Percentiles rank a stretch among this genome's conserved stretches.
phyloP scores from a whole-genome alignment of 2,329 filamentous ascomycete genomes.

The Diaporthe aspalathi region DNA sequence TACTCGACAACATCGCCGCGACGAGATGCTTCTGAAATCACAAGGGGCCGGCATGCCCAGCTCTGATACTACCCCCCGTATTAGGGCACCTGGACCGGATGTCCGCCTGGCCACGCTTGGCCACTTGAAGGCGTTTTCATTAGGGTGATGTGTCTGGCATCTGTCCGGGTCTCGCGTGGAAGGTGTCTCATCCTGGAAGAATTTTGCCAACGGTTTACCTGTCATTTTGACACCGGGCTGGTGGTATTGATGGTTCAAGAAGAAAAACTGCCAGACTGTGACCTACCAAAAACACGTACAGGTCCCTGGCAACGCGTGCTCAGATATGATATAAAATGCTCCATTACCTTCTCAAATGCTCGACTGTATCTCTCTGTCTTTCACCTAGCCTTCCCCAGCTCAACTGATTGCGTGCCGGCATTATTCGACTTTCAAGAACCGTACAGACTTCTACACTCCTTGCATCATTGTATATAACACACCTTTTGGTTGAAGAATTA shows the following conservation, averaged over 20 bases:
- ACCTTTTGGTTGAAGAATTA: too few species aligned
- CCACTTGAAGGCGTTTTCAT: background rate
- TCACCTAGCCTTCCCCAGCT: background rate
- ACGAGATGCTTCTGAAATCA: slow-evolving; percentile 20
- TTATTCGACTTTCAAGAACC: background rate
- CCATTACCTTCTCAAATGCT: background rate
- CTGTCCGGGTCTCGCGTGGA: background rate
- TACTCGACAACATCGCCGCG: background rate
- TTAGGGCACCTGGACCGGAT: background rate
- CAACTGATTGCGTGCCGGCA: background rate
- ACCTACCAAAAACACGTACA: background rate
- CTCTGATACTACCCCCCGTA: slow-evolving; percentile 12
- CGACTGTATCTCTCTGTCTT: background rate
- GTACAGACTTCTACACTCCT: background rate
- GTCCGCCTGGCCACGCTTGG: slow-evolving; percentile 10
- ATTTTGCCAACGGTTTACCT: background rate
- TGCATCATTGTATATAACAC: background rate
- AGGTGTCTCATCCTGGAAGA: background rate
- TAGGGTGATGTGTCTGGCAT: slow-evolving; percentile 24
- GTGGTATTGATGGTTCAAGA: background rate
- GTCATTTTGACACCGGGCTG: slow-evolving; percentile 2
- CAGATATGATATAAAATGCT: slow-evolving; percentile 5
- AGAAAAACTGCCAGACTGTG: background rate
- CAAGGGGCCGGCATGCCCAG: background rate
- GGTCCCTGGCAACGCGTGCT: background rate